These are phyloP conservation scores for Verticillium tricorpus DNA, from an alignment of 2,329 filamentous ascomycete species.

Conservation along the genomic window DNA sequence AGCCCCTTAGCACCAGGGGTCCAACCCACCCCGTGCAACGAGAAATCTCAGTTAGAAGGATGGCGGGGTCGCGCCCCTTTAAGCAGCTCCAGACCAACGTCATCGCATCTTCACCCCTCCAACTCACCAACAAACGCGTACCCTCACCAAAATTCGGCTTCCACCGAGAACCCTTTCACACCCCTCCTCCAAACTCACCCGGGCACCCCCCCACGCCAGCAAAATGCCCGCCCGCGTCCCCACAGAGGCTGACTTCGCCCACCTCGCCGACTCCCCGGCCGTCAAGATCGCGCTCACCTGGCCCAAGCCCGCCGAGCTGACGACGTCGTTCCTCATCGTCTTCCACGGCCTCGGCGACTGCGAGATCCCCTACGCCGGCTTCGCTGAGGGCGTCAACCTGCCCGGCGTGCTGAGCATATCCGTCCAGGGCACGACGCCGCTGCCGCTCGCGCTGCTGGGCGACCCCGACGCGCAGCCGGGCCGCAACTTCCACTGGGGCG, in stretches of 20 bases:
- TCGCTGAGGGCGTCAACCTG: conserved; percentile 65
- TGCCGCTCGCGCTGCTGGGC: conserved; percentile 65
- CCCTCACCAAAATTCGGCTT: neutral
- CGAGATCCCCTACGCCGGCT: conserved; percentile 60
- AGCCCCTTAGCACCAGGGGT: neutral
- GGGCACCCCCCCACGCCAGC: neutral
- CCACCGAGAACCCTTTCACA: neutral
- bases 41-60: neutral
- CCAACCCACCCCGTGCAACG: neutral
- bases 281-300: conserved; percentile 43
- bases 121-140: neutral
- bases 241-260: conserved; percentile 42
- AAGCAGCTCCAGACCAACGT: neutral
- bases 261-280: conserved; percentile 27
- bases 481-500: conserved; percentile 57
- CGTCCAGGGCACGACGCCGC: conserved; percentile 63
- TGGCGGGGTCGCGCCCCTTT: neutral
- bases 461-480: conserved; percentile 13
- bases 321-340: conserved; percentile 72
- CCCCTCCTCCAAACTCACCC: neutral
- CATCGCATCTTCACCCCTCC: neutral
- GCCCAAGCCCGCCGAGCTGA: conserved; percentile 52
- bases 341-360: conserved; percentile 83
- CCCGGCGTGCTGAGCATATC: conserved; percentile 75
- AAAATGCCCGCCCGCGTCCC: conserved; percentile 45